Evolutionary conservation across 2,329 filamentous ascomycete genomes (phyloP), one percentile per base, ranked within the genome.

Genomic region (Coniochaeta hoffmannii): DNA sequence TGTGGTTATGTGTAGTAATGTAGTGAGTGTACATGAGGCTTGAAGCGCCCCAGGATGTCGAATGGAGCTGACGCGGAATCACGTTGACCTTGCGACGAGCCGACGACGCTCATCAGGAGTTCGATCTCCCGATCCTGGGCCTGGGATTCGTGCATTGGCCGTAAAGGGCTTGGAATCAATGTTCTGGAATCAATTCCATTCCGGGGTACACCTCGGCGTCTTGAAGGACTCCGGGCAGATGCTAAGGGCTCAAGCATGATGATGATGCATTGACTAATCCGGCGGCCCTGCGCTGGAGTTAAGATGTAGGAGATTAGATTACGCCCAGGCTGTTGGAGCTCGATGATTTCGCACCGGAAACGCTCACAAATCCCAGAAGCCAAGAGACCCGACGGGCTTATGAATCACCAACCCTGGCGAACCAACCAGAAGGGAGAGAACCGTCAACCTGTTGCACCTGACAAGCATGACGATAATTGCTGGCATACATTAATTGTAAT

Each of bases 241-340:
- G 17, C 36, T 41, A 41, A 19, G 36, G 36, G 7, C n/a, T n/a
- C n/a, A n/a, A n/a, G 35, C n/a, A 17, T 44, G 38, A n/a, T 36
- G 12, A 19, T 7, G 15, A 11, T 41, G 22, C 9, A 26, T 46
- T 46, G 41, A 46, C 41, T 46, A 46, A 46, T 46, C 41, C 41
- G 38, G 38, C 8, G 35, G 35, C 35, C 35, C 10, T 15, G 41
- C 19, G 19, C 41, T 51, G 49, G 49, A 51, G 49, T 51, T 51
- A 51, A 34, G 49, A 28, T 46, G 41, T 46, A 8, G 49, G 49
- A 51, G 49, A 51, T 51, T 51, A 51, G 49, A 51, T 51, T 32
- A 31, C 26, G n/a, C 30, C 49, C 46, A 30, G 30, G 4, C 24
- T 30, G n/a, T 15, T 11, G 26, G 17, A 22, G 17, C 8, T 32